Base-by-base conservation (phyloP, 2,329 filamentous ascomycete genomes). In the Trichoderma hamatum region DNA sequence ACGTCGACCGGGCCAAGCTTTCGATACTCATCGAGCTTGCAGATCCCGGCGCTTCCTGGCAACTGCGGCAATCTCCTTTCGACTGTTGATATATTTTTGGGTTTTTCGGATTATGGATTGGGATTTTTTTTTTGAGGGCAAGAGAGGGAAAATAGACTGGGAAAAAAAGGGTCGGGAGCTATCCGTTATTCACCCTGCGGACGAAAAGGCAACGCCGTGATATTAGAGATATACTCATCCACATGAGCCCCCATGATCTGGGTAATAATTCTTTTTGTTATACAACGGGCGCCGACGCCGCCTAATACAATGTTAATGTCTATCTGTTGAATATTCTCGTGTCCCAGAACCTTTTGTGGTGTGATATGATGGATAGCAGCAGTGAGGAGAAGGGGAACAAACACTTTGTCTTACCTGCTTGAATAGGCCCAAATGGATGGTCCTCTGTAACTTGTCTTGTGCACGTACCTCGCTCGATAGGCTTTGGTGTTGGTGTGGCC, bases 151-250 rank as follows among this genome's bases (percentile, higher is more conserved):
- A 69, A 63, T 64, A 65, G 60, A 64, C 39, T 51, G 61, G 67
- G 67, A 64, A 69, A 59, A 63, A 62, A 58, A 58, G 61, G 67
- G 67, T 64, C 46, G 54, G 60, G 67, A 69, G 67, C 67, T 69
- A 59, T 69, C 67, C 67, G 55, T 69, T 43, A 26, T 58, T 56
- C 30, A 69, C 43, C 66, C 49, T 63, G 62, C 60, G 60, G 59
- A 68, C 67, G 67, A 70, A 61, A 61, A 52, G 59, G 55, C 52
- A 58, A 67, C 46, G 63, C 43, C 56, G 65, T 55, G 68, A 55
- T 34, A 69, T 69, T 43, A 64, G 61, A 69, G 63, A 70, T 62
- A 43, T 58, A 51, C 56, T 70, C 69, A 70, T 70, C 46, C 69
- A 70, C 69, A 70, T 70, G 69, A 70, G 51, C 68, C 58, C 39